phyloP scores from a whole-genome alignment of 352 stramenopile genomes.

The Pythium coloratum region DNA sequence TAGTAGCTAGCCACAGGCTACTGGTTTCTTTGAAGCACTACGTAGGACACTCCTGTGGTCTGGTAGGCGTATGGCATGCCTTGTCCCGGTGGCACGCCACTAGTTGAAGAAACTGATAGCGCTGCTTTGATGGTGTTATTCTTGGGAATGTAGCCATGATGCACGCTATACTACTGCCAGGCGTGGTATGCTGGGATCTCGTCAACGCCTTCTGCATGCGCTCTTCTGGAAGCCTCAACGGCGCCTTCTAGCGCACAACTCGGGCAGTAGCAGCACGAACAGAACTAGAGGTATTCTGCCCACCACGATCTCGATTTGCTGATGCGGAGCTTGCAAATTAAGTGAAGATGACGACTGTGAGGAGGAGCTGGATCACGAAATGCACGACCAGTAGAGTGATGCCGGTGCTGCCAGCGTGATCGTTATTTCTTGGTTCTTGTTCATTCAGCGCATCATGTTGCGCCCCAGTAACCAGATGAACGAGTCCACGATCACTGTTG shows the following conservation, averaged over 20 bases:
- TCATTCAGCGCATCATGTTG: background rate
- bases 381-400: background rate
- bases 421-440: background rate
- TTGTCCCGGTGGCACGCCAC: too few species aligned
- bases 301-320: background rate
- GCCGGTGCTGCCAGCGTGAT: background rate
- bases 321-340: background rate
- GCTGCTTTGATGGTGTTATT: too few species aligned
- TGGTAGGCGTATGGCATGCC: too few species aligned
- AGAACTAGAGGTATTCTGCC: background rate
- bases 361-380: background rate
- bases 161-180: too few species aligned
- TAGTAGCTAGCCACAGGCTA: too few species aligned
- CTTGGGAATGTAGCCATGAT: too few species aligned
- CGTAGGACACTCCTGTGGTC: too few species aligned
- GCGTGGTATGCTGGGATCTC: background rate
- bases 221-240: background rate
- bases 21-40: too few species aligned
- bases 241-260: background rate
- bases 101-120: too few species aligned
- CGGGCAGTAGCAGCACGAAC: background rate
- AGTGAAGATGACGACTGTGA: background rate
- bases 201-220: background rate
- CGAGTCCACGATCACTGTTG: background rate
- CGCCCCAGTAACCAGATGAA: background rate